phyloP scores from a whole-genome alignment of 305 asterid species.

The Solanum hybrid region DNA sequence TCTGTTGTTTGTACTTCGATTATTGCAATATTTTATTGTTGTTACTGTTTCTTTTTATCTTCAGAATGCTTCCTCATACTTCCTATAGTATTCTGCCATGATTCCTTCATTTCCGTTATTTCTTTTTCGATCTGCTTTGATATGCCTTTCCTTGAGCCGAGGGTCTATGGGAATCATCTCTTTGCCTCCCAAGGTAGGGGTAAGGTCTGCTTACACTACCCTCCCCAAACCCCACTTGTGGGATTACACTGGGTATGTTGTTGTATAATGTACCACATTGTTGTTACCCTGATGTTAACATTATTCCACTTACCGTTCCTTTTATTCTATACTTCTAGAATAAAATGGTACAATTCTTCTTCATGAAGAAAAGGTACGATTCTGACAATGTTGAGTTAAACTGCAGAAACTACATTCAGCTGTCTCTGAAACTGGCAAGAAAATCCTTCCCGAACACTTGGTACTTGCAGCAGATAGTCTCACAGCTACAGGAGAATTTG shows the following conservation, averaged over 20 bases:
- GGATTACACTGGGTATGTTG: not conserved
- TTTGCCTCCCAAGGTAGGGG: not conserved
- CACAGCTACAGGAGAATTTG: constrained; percentile 70
- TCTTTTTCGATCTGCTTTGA: not conserved
- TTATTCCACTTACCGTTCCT: not conserved
- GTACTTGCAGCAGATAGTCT: constrained; percentile 68
- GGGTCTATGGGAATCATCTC: not conserved
- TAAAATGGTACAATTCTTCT: not conserved
- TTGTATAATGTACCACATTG: not conserved
- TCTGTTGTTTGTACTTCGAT: not conserved
- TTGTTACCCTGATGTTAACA: not conserved
- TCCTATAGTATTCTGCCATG: not conserved
- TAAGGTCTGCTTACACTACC: not conserved
- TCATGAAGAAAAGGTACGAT: not conserved
- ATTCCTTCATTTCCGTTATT: not conserved
- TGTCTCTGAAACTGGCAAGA: constrained; percentile 61
- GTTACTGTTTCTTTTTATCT: not conserved
- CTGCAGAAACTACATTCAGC: constrained; percentile 74
- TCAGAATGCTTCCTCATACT: not conserved
- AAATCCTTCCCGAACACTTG: constrained; percentile 70
- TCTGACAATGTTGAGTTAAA: not conserved
- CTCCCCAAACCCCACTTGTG: not conserved
- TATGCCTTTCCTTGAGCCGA: not conserved
- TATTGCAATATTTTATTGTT: not conserved
- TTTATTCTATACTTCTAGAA: not conserved